phyloP scores from a whole-genome alignment of 2,329 filamentous ascomycete genomes.

The Cyphellophora attinorum region DNA sequence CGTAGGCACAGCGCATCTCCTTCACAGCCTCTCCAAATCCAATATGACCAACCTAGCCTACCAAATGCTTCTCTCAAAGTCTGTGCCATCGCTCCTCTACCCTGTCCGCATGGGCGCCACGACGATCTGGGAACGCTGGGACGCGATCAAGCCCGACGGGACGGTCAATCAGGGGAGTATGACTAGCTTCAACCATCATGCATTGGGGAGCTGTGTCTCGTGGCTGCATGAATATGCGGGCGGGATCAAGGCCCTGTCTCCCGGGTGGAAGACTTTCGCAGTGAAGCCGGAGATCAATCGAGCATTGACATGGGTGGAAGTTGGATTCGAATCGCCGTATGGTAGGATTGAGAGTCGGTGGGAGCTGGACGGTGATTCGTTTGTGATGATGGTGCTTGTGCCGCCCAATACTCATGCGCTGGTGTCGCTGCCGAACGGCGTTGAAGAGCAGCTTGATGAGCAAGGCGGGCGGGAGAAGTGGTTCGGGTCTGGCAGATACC shows the following conservation, averaged over 20 bases:
- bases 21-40: constrained; percentile 19
- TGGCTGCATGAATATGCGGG: constrained; percentile 29
- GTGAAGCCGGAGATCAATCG: constrained; percentile 23
- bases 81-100: constrained; percentile 30
- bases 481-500: too few species aligned
- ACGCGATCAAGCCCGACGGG: constrained; percentile 29
- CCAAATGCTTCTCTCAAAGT: constrained; percentile 29
- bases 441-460: too few species aligned
- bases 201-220: constrained; percentile 28
- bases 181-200: constrained; percentile 36
- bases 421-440: neutral
- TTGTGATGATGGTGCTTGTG: neutral
- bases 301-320: neutral
- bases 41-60: constrained; percentile 23
- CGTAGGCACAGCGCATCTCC: constrained; percentile 23
- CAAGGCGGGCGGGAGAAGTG: too few species aligned
- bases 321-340: neutral
- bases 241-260: constrained; percentile 20
- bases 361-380: neutral
- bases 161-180: constrained; percentile 30
- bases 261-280: constrained; percentile 22
- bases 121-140: constrained; percentile 36
- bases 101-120: constrained; percentile 32
- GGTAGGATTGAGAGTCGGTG: neutral
- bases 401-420: neutral